Evolutionary conservation across 306 rosid species (phyloP).

Genomic region (Pyrus communis): DNA sequence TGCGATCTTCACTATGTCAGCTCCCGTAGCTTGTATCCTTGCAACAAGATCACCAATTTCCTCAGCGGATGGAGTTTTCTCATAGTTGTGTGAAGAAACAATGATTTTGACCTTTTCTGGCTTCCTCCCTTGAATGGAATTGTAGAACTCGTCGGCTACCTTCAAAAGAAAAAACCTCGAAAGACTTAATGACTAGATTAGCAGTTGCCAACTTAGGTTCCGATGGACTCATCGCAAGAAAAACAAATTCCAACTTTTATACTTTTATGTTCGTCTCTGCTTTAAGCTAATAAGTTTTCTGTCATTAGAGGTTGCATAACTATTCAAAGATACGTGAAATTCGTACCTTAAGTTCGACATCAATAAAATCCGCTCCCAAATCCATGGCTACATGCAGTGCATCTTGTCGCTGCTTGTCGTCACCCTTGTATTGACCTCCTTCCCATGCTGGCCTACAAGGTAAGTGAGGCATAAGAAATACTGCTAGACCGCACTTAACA

Average conservation of each 20-base stretch:
- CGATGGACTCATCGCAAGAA: neutral
- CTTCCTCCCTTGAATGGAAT: conserved; percentile 35
- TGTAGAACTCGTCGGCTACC: conserved; percentile 49
- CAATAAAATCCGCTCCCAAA: conserved; percentile 51
- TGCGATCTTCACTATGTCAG: conserved; percentile 62
- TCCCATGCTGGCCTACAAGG: conserved; percentile 57
- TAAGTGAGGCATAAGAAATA: neutral
- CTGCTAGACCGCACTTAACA: neutral
- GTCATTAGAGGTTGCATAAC: too few species aligned
- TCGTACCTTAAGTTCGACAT: conserved; percentile 49
- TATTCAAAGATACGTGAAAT: neutral
- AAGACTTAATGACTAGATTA: conserved; percentile 4
- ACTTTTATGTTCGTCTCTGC: too few species aligned
- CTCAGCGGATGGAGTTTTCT: conserved; percentile 48
- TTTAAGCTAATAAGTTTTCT: too few species aligned
- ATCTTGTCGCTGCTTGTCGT: conserved; percentile 42
- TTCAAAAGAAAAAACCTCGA: conserved; percentile 14
- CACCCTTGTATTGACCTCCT: conserved; percentile 53
- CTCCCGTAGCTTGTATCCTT: conserved; percentile 52
- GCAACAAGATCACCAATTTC: conserved; percentile 53
- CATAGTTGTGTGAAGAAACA: conserved; percentile 63
- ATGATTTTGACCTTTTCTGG: conserved; percentile 45
- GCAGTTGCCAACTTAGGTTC: neutral
- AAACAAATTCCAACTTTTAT: too few species aligned
- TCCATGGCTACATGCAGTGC: conserved; percentile 40